A percentile compares a stretch with the other conserved stretches of the same genome.
These are phyloP conservation scores for Metschnikowia henanensis DNA, from an alignment of 805 yeast genomes.

Conservation along the genomic window DNA sequence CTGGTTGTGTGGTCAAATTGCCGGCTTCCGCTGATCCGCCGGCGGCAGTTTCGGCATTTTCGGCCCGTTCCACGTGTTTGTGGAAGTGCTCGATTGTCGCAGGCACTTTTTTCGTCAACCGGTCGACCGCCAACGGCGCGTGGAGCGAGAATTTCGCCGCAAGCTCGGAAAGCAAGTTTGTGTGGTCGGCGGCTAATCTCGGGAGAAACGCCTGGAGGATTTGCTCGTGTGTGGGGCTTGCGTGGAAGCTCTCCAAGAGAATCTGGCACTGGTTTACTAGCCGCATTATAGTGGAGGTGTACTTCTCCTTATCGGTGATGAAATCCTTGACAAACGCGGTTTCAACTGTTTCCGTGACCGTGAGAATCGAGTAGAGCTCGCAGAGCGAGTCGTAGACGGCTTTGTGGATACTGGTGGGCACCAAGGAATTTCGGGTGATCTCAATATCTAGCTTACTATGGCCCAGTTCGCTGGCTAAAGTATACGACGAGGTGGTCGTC, in stretches of 20 bases:
- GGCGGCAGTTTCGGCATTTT: not conserved
- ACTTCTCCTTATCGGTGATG: conserved; percentile 54
- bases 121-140: conserved; percentile 54
- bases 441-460: conserved; percentile 30
- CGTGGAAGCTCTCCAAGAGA: conserved; percentile 46
- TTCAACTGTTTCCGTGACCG: conserved; percentile 76
- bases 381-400: conserved; percentile 61
- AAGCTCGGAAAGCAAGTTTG: conserved; percentile 25
- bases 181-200: conserved; percentile 13
- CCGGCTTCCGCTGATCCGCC: no score
- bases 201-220: conserved; percentile 17
- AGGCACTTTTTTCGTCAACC: conserved; percentile 60
- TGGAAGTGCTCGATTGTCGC: conserved; percentile 66
- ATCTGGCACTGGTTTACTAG: conserved; percentile 78
- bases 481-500: conserved; percentile 38
- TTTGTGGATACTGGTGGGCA: conserved; percentile 30
- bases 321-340: conserved; percentile 75
- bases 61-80: conserved; percentile 41
- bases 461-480: conserved; percentile 22
- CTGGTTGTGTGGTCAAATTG: no score
- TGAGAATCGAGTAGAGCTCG: conserved; percentile 78
- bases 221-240: conserved; percentile 15
- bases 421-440: conserved; percentile 28
- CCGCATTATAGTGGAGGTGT: conserved; percentile 66
- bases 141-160: conserved; percentile 25